Conservation (phyloP, 225 moss, liverwort and hornwort genomes). For the Polytrichum commune region DNA sequence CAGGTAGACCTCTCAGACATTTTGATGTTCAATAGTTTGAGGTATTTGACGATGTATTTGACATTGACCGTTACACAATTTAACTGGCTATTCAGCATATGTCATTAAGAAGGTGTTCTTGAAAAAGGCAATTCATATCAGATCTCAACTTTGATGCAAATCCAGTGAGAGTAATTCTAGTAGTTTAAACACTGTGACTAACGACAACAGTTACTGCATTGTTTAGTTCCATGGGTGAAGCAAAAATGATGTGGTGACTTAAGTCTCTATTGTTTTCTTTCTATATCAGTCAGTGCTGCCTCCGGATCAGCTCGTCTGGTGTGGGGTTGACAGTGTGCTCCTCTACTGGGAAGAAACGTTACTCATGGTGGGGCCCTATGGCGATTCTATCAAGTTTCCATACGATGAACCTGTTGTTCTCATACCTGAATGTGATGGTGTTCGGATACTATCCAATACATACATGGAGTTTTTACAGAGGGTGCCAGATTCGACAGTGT, state of each 20-base stretch:
- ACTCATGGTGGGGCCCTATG: conserved; percentile 92
- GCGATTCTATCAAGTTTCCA: conserved; percentile 72
- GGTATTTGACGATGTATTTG: no score
- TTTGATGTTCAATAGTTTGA: no score
- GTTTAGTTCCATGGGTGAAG: background rate
- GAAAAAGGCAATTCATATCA: no score
- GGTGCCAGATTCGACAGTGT: conserved; percentile 84
- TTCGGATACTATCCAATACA: conserved; percentile 86
- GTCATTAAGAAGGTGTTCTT: no score
- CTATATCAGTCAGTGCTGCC: conserved; percentile 78
- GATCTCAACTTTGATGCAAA: no score
- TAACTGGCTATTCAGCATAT: no score
- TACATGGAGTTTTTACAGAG: conserved; percentile 91
- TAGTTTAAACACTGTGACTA: no score
- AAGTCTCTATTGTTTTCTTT: conserved; percentile 14
- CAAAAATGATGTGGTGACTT: no score
- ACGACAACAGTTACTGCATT: no score
- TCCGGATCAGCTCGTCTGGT: conserved; percentile 98
- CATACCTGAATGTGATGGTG: conserved; percentile 92
- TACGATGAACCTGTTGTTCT: conserved; percentile 89
- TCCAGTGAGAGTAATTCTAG: no score
- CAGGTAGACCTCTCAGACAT: no score
- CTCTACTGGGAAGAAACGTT: conserved; percentile 91
- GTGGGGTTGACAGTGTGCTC: conserved; percentile 84
- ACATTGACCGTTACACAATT: no score